A percentile compares a stretch with the other conserved stretches of the same genome.
Conservation (phyloP, 2,329 filamentous ascomycete species). For the Colletotrichum paranaense region DNA sequence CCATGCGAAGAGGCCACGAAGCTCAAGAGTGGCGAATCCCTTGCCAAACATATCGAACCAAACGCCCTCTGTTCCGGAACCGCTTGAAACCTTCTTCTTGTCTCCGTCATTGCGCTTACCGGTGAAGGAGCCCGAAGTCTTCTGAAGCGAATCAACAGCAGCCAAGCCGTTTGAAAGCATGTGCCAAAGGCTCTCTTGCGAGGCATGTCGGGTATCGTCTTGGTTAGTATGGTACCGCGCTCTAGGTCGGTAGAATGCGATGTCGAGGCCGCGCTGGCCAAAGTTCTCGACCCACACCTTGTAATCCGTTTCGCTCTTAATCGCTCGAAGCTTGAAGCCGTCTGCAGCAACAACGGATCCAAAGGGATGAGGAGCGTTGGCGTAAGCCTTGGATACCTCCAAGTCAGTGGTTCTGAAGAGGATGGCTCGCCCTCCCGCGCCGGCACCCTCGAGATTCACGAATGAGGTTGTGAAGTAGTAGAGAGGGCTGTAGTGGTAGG, state of each 20-base stretch:
- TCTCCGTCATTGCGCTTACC: constrained; percentile 65
- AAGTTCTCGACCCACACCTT: constrained; percentile 81
- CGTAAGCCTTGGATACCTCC: constrained; percentile 85
- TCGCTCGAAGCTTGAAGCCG: constrained; percentile 82
- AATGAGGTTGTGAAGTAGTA: constrained; percentile 87
- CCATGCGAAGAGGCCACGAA: constrained; percentile 88
- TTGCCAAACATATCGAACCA: constrained; percentile 95
- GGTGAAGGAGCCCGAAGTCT: constrained; percentile 71
- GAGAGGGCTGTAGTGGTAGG: constrained; percentile 85
- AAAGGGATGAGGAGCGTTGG: constrained; percentile 78
- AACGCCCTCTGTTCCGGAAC: constrained; percentile 76
- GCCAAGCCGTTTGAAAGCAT: constrained; percentile 89
- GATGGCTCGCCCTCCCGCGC: constrained; percentile 87
- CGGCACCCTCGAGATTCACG: constrained; percentile 93
- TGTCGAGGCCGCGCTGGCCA: constrained; percentile 84
- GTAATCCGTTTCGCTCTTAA: constrained; percentile 92
- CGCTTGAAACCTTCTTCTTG: constrained; percentile 72
- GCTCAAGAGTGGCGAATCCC: constrained; percentile 80
- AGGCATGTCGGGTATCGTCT: constrained; percentile 85
- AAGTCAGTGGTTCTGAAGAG: constrained; percentile 90
- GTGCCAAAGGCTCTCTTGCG: constrained; percentile 82
- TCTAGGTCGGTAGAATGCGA: constrained; percentile 90
- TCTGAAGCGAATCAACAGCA: constrained; percentile 78
- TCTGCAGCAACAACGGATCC: constrained; percentile 85
- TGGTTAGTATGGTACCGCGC: constrained; percentile 91